Percentiles rank a stretch among this genome's conserved stretches.
Conservation (phyloP, 2,329 filamentous ascomycete genomes). For the Alternaria panax region DNA sequence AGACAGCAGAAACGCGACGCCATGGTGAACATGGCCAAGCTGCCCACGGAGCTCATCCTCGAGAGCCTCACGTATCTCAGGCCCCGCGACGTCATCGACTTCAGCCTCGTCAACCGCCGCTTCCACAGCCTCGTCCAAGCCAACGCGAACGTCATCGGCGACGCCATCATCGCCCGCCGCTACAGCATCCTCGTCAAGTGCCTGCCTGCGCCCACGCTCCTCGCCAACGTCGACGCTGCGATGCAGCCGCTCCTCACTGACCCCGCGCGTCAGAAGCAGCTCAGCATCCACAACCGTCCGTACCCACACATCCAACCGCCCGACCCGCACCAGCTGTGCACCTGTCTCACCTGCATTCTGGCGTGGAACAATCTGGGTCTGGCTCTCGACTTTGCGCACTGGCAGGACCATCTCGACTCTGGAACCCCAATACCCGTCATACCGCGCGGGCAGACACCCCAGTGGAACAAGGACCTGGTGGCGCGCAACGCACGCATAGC, state of each 20-base stretch:
- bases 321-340: conserved; percentile 60
- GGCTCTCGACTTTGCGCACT: conserved; percentile 64
- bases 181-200: conserved; percentile 62
- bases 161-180: conserved; percentile 55
- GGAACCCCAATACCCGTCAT: conserved; percentile 63
- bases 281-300: conserved; percentile 58
- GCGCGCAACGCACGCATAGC: conserved; percentile 55
- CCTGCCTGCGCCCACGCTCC: conserved; percentile 59
- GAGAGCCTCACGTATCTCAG: conserved; percentile 57
- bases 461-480: conserved; percentile 61
- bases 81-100: conserved; percentile 60
- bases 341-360: conserved; percentile 64
- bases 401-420: conserved; percentile 61
- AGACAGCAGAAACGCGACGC: conserved; percentile 41
- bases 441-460: conserved; percentile 55
- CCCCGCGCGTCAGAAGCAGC: conserved; percentile 53
- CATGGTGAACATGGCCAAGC: conserved; percentile 51
- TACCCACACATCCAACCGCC: conserved; percentile 62
- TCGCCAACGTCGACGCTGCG: conserved; percentile 51
- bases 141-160: conserved; percentile 56
- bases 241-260: conserved; percentile 51
- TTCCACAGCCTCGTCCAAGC: conserved; percentile 55
- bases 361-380: conserved; percentile 65
- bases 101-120: conserved; percentile 54
- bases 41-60: conserved; percentile 63